phyloP scores from a whole-genome alignment of 106 monocot genomes.

The Dioscorea zingiberensis region DNA sequence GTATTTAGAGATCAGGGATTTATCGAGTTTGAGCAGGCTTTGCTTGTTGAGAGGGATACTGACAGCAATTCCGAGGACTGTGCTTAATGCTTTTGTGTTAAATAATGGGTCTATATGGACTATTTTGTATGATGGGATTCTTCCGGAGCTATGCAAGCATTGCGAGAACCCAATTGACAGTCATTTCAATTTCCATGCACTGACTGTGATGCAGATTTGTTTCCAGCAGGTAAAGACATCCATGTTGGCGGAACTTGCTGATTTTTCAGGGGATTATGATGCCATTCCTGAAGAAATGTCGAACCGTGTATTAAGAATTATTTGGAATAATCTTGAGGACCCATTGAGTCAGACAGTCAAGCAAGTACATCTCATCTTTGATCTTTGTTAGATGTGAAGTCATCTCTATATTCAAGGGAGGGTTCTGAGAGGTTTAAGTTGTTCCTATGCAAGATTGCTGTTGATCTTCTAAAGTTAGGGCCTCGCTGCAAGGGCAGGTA shows the following conservation, averaged over 20 bases:
- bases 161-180: slow-evolving; percentile 89
- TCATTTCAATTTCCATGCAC: slow-evolving; percentile 99
- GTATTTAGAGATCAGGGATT: slow-evolving; percentile 25
- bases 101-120: slow-evolving; percentile 40
- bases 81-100: slow-evolving; percentile 35
- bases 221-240: slow-evolving; percentile 97
- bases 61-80: slow-evolving; percentile 67
- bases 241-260: slow-evolving; percentile 29
- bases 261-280: slow-evolving; percentile 45
- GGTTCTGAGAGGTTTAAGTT: slow-evolving; percentile 17
- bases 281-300: slow-evolving; percentile 57
- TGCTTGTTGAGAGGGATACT: slow-evolving; percentile 92
- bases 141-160: slow-evolving; percentile 83
- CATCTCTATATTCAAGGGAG: slow-evolving; percentile 35
- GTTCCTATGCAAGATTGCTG: slow-evolving; percentile 41
- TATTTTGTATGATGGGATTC: slow-evolving; percentile 72
- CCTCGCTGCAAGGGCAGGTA: slow-evolving; percentile 91
- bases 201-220: slow-evolving; percentile 92
- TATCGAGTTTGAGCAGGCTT: slow-evolving; percentile 74
- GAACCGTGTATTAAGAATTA: slow-evolving; percentile 53
- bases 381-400: slow-evolving; percentile 85
- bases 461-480: slow-evolving; percentile 58
- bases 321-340: slow-evolving; percentile 98
- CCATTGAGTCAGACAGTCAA: slow-evolving; percentile 92
- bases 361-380: slow-evolving; percentile 94